Base-by-base conservation (phyloP, 1,139 yeast species). In the Suhomyces guaymorum region DNA sequence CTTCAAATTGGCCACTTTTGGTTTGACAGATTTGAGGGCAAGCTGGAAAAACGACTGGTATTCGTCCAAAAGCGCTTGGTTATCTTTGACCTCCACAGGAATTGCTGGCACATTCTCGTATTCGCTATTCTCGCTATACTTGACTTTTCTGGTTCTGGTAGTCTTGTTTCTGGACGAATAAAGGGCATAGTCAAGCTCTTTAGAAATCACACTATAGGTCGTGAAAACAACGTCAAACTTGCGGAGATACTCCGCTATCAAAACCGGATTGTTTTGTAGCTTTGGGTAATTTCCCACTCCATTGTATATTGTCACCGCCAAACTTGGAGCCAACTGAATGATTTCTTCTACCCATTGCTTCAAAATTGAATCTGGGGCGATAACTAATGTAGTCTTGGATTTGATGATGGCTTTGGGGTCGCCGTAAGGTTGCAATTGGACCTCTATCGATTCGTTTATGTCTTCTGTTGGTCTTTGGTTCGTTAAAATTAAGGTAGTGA, bases 301-400 rank as follows among this genome's bases (percentile, higher is more conserved):
- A 28, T 67, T 61, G 55, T 88, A 88, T 7, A 78, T 69, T 26
- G 78, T 73, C 0, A 84, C 76, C 7, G 71, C 74, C 28, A 82
- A 55, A 25, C 73, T 63, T 0, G 78, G 71, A 0, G 89, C 81
- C 37, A 84, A 78, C 24, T 66, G 61, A 2, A 62, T 55, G 6
- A 89, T 69, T 59, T 90, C 97, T 14, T 78, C 78, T 1, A 73
- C 69, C 97, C 97, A 92, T 55, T 92, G 97, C 28, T 75, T 67
- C 16, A 86, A 59, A 39, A 92, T 87, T 0, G 96, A 77, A 25
- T 78, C 82, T 0, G 98, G 97, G 10, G 95, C 85, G 6, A 92
- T 78, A 15, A 92, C 81, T 29, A 92, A 63, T 0, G 96, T 87
- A 0, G 96, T 77, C 44, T 78, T 80, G 0, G 82, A 67, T 41